These are phyloP conservation scores for Pythium rishiriense DNA, from an alignment of 352 stramenopile species.

Conservation along the genomic window DNA sequence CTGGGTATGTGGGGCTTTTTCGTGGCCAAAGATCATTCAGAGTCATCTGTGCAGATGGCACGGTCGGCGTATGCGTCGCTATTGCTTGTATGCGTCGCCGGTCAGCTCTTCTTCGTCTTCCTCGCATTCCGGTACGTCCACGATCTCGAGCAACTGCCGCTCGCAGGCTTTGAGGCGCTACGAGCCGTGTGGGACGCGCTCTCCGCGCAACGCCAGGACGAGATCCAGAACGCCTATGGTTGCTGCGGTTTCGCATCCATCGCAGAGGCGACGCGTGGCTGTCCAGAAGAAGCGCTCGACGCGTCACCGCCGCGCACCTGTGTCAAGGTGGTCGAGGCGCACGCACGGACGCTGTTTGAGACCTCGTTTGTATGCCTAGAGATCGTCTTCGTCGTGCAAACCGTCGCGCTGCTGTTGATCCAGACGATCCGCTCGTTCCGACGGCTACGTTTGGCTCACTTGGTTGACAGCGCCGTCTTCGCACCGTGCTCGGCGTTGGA, in stretches of 20 bases:
- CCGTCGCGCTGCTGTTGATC: slow-evolving; percentile 22
- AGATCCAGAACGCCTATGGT: slow-evolving; percentile 34
- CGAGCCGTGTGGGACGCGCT: slow-evolving; percentile 24
- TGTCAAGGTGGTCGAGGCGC: slow-evolving; percentile 19
- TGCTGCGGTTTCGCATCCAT: slow-evolving; percentile 38
- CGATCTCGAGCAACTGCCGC: slow-evolving; percentile 24
- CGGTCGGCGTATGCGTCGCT: slow-evolving; percentile 14
- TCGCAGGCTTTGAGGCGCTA: slow-evolving; percentile 7
- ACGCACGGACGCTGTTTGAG: slow-evolving; percentile 27
- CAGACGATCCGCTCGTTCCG: slow-evolving; percentile 31
- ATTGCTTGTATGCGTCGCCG: slow-evolving; percentile 15
- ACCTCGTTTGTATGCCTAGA: slow-evolving; percentile 29
- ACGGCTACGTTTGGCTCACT: slow-evolving; percentile 18
- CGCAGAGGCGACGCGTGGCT: slow-evolving; percentile 13
- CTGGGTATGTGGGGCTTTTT: slow-evolving; percentile 15
- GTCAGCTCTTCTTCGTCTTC: slow-evolving; percentile 22
- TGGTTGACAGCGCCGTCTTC: slow-evolving; percentile 9
- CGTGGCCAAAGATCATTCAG: neutral
- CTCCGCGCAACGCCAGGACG: slow-evolving; percentile 1
- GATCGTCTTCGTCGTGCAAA: slow-evolving; percentile 28
- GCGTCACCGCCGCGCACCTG: slow-evolving; percentile 27
- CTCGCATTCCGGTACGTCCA: slow-evolving; percentile 28
- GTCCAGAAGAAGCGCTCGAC: slow-evolving; percentile 36
- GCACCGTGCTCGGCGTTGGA: slow-evolving; percentile 11
- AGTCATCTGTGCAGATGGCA: slow-evolving; percentile 16